Evolutionary conservation across 1,284 basidiomycete species (phyloP), one percentile per base, ranked within the genome.

Genomic region (Cutaneotrichosporon dermatis): DNA sequence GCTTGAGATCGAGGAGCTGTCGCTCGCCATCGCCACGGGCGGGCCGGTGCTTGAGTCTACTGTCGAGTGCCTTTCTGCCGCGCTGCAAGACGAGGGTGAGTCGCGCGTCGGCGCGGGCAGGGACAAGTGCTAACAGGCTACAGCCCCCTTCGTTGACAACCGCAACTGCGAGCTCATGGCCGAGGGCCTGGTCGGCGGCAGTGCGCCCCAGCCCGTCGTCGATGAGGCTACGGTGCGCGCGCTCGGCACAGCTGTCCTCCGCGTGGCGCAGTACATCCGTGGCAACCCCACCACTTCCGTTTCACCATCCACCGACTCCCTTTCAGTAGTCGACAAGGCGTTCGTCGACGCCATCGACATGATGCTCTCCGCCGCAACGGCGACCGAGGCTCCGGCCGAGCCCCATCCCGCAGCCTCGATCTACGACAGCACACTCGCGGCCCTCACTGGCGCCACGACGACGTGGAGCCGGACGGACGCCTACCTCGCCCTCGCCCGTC

Each of bases 1-100:
- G 15, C 53, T 66, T 6, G 61, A 59, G 13, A 60, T 71, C 12
- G 72, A 75, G 57, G 58, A 63, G 40, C 54, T 68, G 11, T 51
- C 64, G 13, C 15, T 62, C 13, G 55, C 62, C 3, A 50, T 70
- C 5, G 51, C 57, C 4, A 41, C 46, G 7, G 55, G 64, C 15
- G 15, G 34, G 5, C 40, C 40, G 4, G 48, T 51, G 13, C 55
- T 57, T 16, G 61, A 50, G 40, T 12, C 40, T 8, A 43, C 57
- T 0, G 41, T 35, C 12, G 58, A 58, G 4, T 15, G 57, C 41
- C 42, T 59, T 33, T n/a, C 41, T 7, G 39, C 45, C 1, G 39
- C 42, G 4, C 36, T 50, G 34, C 8, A 16, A 3, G 33, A 49
- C 10, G 25, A 34, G 5, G 56, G 51, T 58, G 56, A 41, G 44